Percentiles rank a stretch among this genome's conserved stretches.
Evolutionary conservation across 805 yeast genomes (phyloP).

Genomic region (Wickerhamomyces chambardii): DNA sequence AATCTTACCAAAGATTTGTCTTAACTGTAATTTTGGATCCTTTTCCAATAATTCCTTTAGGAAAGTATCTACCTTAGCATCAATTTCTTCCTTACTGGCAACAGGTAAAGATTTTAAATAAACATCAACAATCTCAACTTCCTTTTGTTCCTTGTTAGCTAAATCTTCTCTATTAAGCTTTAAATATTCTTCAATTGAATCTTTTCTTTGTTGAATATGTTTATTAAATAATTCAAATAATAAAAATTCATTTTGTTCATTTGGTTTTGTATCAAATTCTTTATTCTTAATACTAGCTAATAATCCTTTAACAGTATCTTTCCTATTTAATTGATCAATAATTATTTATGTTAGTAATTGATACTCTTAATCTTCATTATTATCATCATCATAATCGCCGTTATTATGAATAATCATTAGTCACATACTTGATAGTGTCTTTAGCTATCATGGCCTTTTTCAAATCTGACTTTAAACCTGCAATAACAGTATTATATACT

Average conservation of each 20-base stretch:
- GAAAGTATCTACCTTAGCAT: constrained; percentile 19
- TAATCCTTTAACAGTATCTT: constrained; percentile 35
- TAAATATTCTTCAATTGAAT: constrained; percentile 38
- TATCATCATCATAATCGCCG: no score
- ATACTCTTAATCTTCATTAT: no score
- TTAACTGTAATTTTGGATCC: constrained; percentile 17
- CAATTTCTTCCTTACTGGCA: constrained; percentile 36
- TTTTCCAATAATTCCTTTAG: constrained; percentile 13
- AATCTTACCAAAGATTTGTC: constrained; percentile 21
- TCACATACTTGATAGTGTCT: constrained; percentile 23
- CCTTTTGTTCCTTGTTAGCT: constrained; percentile 41
- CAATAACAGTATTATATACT: constrained; percentile 25
- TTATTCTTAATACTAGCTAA: constrained; percentile 34
- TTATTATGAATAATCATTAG: no score
- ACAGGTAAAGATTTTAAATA: constrained; percentile 35
- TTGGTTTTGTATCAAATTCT: constrained; percentile 27
- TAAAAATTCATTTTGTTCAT: constrained; percentile 24
- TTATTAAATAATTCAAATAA: constrained; percentile 29
- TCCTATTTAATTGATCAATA: constrained; percentile 6
- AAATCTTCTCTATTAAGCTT: constrained; percentile 40
- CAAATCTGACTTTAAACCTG: constrained; percentile 29
- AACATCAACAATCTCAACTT: constrained; percentile 30
- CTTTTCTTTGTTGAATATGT: constrained; percentile 37
- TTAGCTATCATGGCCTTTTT: constrained; percentile 40
- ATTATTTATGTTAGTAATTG: no score